A percentile compares a stretch with the other conserved stretches of the same genome.
Conservation (phyloP, 2,329 filamentous ascomycete genomes). For the Colletotrichum sp. region DNA sequence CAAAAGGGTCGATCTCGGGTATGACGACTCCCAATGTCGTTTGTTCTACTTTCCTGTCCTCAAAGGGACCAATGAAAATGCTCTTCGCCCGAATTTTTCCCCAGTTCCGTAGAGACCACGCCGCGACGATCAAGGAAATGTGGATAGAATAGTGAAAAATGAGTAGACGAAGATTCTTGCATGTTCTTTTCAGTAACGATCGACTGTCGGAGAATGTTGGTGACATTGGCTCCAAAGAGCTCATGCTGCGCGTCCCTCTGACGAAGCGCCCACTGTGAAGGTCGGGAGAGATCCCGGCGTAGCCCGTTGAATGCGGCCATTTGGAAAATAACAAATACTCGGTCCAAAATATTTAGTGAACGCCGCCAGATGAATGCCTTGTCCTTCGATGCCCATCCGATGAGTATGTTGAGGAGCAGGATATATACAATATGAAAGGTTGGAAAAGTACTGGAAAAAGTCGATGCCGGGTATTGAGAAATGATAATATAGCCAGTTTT, state of each 20-base stretch:
- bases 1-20: background rate
- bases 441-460: background rate
- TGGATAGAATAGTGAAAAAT: background rate
- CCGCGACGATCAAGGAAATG: background rate
- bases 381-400: constrained; percentile 13
- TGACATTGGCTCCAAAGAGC: background rate
- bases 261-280: background rate
- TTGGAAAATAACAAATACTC: background rate
- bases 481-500: constrained; percentile 3
- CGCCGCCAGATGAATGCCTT: constrained; percentile 21
- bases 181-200: background rate
- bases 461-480: constrained; percentile 21
- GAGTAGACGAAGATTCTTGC: background rate
- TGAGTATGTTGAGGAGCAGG: constrained; percentile 5
- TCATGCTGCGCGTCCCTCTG: background rate
- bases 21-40: background rate
- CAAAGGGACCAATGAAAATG: constrained; percentile 4
- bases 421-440: constrained; percentile 18
- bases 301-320: background rate
- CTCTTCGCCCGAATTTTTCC: background rate
- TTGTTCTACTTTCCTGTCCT: constrained; percentile 5
- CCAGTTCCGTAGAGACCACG: background rate
- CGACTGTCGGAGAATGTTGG: background rate
- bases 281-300: background rate
- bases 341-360: background rate